phyloP scores from a whole-genome alignment of 2,329 filamentous ascomycete species.

The Pleurostoma richardsiae region DNA sequence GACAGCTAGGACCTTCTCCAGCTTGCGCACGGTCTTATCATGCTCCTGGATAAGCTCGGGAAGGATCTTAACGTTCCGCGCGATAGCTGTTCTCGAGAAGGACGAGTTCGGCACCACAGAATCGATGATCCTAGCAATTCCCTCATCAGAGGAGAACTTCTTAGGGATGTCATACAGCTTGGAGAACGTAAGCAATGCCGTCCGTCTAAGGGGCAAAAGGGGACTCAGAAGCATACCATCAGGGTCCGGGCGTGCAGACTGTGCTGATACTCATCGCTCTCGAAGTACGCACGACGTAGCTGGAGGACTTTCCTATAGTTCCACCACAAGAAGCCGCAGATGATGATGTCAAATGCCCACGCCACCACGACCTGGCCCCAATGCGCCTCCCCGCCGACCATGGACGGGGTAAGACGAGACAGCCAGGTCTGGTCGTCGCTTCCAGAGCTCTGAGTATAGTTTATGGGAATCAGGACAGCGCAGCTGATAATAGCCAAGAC shows the following conservation, averaged over 20 bases:
- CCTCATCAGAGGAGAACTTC: slow-evolving; percentile 75
- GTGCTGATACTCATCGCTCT: slow-evolving; percentile 80
- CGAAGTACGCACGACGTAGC: slow-evolving; percentile 74
- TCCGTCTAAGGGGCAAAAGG: too few species aligned
- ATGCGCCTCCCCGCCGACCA: slow-evolving; percentile 44
- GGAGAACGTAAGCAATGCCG: too few species aligned
- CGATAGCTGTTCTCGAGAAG: slow-evolving; percentile 75
- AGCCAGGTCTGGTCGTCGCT: slow-evolving; percentile 39
- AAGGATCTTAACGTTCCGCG: slow-evolving; percentile 86
- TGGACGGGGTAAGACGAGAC: slow-evolving; percentile 53
- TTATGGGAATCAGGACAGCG: slow-evolving; percentile 75
- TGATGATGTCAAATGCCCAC: slow-evolving; percentile 66
- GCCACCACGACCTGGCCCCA: slow-evolving; percentile 57
- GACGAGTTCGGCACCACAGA: slow-evolving; percentile 72
- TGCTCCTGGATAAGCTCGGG: slow-evolving; percentile 83
- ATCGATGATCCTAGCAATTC: slow-evolving; percentile 79
- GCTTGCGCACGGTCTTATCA: slow-evolving; percentile 69
- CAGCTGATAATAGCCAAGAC: slow-evolving; percentile 68
- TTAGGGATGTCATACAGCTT: slow-evolving; percentile 77
- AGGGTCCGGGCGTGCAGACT: slow-evolving; percentile 74
- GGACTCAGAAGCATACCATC: slow-evolving; percentile 42
- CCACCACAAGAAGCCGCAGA: slow-evolving; percentile 80
- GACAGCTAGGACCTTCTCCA: slow-evolving; percentile 80
- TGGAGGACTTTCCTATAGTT: slow-evolving; percentile 74
- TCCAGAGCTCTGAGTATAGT: slow-evolving; percentile 49